Percentiles rank a stretch among this genome's conserved stretches.
Evolutionary conservation across 805 yeast species (phyloP).

Genomic region (Naumovozyma dairenensis): DNA sequence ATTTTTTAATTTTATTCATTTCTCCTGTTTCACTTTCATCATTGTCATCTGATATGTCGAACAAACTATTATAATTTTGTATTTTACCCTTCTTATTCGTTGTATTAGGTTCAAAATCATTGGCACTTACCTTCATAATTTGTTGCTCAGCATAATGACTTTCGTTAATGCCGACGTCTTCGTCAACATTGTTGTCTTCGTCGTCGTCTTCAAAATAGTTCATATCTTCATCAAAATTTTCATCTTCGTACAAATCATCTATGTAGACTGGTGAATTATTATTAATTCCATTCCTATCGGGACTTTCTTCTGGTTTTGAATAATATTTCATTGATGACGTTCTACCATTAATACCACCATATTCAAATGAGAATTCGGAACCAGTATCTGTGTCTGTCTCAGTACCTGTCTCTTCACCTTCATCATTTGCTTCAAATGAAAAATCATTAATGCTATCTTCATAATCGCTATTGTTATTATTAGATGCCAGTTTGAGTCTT

Average conservation of each 20-base stretch:
- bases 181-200: conserved; percentile 27
- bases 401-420: conserved; percentile 4
- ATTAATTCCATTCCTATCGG: conserved; percentile 17
- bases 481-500: too few relatives aligned
- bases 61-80: conserved; percentile 17
- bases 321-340: conserved; percentile 47
- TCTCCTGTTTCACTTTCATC: neutral
- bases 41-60: conserved; percentile 17
- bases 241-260: conserved; percentile 33
- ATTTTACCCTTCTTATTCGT: conserved; percentile 2
- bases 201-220: conserved; percentile 22
- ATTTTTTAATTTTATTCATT: conserved; percentile 7
- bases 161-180: conserved; percentile 11
- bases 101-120: too few relatives aligned
- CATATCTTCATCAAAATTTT: conserved; percentile 35
- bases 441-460: neutral
- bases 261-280: conserved; percentile 22
- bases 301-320: conserved; percentile 19
- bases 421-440: neutral
- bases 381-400: conserved; percentile 14
- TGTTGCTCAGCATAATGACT: conserved; percentile 2
- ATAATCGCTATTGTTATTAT: conserved; percentile 2
- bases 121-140: neutral
- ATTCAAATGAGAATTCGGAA: conserved; percentile 41
- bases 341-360: conserved; percentile 37